Base-by-base conservation (phyloP, 208 protist genomes). In the Crithidia acanthocephali region DNA sequence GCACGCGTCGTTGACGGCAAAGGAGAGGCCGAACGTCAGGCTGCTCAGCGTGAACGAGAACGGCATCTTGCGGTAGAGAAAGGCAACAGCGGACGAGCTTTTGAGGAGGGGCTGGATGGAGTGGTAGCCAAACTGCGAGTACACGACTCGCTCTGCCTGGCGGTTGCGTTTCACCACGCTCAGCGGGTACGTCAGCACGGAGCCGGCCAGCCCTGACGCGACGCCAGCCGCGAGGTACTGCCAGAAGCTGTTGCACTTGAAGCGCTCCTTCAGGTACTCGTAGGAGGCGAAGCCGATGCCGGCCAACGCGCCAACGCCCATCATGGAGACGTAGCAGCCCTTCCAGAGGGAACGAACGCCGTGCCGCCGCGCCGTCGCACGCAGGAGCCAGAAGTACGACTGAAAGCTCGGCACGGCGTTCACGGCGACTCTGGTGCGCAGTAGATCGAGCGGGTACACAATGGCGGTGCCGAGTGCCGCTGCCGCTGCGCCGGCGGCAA, bases 371-470 rank as follows among this genome's bases (percentile, higher is more conserved):
- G 84, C 79, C 66, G 92, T 86, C 27, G 85, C 79, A 28, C 83
- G 81, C 63, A 96, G 69, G n/a, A 89, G 44, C 81, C 86, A 93
- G 55, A 82, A 92, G 71, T 94, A 93, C 44, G 91, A 92, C 68
- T 84, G 80, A 68, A 81, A 87, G 58, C 72, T 64, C 35, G 79
- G 74, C 35, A 79, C 74, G 1, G 79, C 76, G 32, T 76, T 85
- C 40, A 89, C 83, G 18, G 96, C 80, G 35, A 74, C 76, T 22
- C 92, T 76, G n/a, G 95, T 91, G 53, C 94, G 86, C 50, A 98
- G 64, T 10, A 98, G 76, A 73, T 98, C 97, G 13, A 98, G 68
- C 18, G 97, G 97, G 81, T 98, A 98, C 28, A 96, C 86, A 11
- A 93, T 67, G 42, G 85, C 68, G 16, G 93, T 94, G 51, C 89